Evolutionary conservation across 257 asterid genomes (phyloP).

Genomic region (Buddleja alternifolia): DNA sequence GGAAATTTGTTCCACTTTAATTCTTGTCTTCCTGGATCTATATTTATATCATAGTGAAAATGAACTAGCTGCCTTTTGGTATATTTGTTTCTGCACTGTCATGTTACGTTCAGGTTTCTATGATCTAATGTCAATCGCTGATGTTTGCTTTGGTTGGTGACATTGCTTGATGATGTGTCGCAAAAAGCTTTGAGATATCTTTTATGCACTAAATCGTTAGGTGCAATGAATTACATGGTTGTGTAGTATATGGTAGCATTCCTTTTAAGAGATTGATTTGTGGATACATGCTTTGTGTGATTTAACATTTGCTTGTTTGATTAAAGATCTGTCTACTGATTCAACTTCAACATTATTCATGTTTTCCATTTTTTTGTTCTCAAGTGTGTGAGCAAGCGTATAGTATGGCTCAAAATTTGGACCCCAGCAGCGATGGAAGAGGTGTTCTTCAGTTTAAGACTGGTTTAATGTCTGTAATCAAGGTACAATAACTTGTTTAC

Average conservation of each 20-base stretch:
- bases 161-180: too few species aligned
- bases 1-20: not conserved
- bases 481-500: slow-evolving; percentile 56
- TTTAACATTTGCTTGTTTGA: slow-evolving; percentile 20
- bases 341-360: slow-evolving; percentile 10
- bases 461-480: slow-evolving; percentile 94
- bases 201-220: too few species aligned
- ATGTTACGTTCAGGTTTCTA: not conserved
- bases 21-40: not conserved
- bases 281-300: slow-evolving; percentile 17
- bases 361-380: slow-evolving; percentile 15
- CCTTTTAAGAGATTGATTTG: not conserved
- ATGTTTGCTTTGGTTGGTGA: not conserved
- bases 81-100: not conserved
- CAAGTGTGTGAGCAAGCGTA: slow-evolving; percentile 99
- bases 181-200: not conserved
- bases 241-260: not conserved
- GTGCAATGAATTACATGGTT: too few species aligned
- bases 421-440: slow-evolving; percentile 93
- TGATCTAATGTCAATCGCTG: not conserved
- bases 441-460: slow-evolving; percentile 99
- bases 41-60: not conserved
- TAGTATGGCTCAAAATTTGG: slow-evolving; percentile 92
- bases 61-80: not conserved
- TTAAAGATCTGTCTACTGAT: slow-evolving; percentile 1